Conservation (phyloP, 805 yeast genomes). For the Pichia scutulata region DNA sequence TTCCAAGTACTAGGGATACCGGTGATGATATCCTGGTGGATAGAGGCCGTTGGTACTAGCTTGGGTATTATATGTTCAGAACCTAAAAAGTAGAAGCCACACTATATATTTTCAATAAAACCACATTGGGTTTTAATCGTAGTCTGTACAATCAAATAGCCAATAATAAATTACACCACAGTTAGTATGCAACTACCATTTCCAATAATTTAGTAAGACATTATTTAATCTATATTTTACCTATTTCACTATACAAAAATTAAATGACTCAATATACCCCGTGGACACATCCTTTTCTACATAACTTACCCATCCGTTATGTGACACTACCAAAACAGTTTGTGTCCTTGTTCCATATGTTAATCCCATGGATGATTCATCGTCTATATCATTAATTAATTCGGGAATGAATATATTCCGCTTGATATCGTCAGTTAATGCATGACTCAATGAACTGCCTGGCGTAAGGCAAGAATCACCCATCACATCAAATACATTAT, state of each 20-base stretch:
- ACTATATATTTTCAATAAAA: too few species aligned
- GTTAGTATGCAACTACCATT: too few species aligned
- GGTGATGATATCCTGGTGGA: too few species aligned
- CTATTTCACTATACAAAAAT: not conserved
- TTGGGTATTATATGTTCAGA: too few species aligned
- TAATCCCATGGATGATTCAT: not conserved
- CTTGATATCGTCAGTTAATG: not conserved
- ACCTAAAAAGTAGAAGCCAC: too few species aligned
- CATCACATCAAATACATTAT: constrained; percentile 35
- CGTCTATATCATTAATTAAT: not conserved
- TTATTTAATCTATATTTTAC: not conserved
- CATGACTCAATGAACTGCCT: not conserved
- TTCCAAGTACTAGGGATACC: too few species aligned
- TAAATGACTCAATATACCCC: not conserved
- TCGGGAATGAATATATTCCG: constrained; percentile 8
- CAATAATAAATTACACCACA: not conserved
- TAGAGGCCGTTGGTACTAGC: too few species aligned
- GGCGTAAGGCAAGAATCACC: constrained; percentile 9
- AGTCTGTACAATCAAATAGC: too few species aligned
- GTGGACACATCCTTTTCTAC: not conserved
- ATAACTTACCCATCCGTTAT: not conserved
- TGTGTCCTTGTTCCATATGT: constrained; percentile 13
- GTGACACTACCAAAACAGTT: constrained; percentile 8
- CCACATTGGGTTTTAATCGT: too few species aligned
- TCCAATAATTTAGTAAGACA: too few species aligned